A percentile compares a stretch with the other conserved stretches of the same genome.
phyloP scores from a whole-genome alignment of 2,329 filamentous ascomycete genomes.

The Coniella lustricola region DNA sequence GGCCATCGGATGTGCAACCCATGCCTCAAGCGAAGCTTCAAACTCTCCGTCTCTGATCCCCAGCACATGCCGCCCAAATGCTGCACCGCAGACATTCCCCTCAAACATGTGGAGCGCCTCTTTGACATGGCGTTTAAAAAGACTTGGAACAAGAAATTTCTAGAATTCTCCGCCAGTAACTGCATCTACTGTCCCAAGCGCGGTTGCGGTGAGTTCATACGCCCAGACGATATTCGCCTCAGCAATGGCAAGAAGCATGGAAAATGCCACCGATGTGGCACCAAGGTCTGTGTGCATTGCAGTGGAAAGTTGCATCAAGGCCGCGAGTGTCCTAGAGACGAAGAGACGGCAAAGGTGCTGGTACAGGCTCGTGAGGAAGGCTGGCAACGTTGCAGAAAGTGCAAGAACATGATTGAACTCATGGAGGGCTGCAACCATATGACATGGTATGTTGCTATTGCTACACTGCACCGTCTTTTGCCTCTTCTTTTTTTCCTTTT shows the following conservation, averaged over 20 bases:
- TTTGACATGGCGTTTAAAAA: slow-evolving; percentile 70
- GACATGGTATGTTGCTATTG: slow-evolving; percentile 58
- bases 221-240: slow-evolving; percentile 59
- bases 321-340: slow-evolving; percentile 64
- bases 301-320: slow-evolving; percentile 66
- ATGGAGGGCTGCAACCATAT: slow-evolving; percentile 85
- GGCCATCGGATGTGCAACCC: slow-evolving; percentile 73
- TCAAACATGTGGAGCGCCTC: slow-evolving; percentile 68
- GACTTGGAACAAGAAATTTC: slow-evolving; percentile 73
- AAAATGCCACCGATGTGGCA: slow-evolving; percentile 63
- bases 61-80: slow-evolving; percentile 80
- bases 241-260: slow-evolving; percentile 56
- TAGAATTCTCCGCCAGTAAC: slow-evolving; percentile 67
- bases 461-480: too few species aligned
- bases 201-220: slow-evolving; percentile 74
- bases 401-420: slow-evolving; percentile 67
- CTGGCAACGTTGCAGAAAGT: slow-evolving; percentile 71
- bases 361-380: slow-evolving; percentile 59
- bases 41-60: slow-evolving; percentile 67
- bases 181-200: slow-evolving; percentile 70
- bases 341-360: slow-evolving; percentile 57
- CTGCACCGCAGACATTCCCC: slow-evolving; percentile 67
- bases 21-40: slow-evolving; percentile 70
- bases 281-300: slow-evolving; percentile 67
- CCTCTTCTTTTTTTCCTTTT: not conserved